phyloP scores from a whole-genome alignment of 2,329 filamentous ascomycete genomes.

The Sclerotinia nivalis region DNA sequence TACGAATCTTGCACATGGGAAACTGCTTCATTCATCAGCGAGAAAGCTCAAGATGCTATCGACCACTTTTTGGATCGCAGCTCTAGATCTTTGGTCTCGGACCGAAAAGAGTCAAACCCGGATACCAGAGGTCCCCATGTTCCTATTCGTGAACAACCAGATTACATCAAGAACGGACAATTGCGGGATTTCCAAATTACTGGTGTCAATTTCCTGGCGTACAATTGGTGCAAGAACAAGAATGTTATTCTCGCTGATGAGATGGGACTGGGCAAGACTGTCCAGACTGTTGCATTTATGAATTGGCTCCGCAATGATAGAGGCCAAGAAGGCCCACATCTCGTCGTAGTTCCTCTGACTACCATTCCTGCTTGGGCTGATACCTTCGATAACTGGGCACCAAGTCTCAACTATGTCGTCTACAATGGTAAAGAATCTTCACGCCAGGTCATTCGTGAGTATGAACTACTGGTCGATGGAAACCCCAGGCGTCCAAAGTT shows the following conservation, averaged over 20 bases:
- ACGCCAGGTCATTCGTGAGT: constrained; percentile 82
- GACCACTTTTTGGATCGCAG: constrained; percentile 87
- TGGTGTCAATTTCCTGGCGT: constrained; percentile 90
- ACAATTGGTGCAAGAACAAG: constrained; percentile 91
- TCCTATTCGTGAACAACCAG: constrained; percentile 75
- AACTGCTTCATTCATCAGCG: constrained; percentile 68
- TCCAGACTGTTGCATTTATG: constrained; percentile 95
- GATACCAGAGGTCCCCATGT: constrained; percentile 72
- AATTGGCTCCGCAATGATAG: constrained; percentile 94
- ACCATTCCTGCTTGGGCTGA: constrained; percentile 98
- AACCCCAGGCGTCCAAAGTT: constrained; percentile 91
- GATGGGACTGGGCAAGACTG: constrained; percentile 98
- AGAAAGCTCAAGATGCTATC: constrained; percentile 83
- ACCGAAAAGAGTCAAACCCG: constrained; percentile 73
- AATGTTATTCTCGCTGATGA: constrained; percentile 98
- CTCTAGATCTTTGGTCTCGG: constrained; percentile 76
- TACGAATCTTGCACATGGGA: constrained; percentile 98
- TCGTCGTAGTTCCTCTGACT: constrained; percentile 95
- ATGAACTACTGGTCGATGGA: constrained; percentile 83
- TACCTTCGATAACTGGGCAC: constrained; percentile 95
- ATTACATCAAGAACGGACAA: constrained; percentile 80
- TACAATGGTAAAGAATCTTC: constrained; percentile 90
- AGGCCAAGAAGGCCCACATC: constrained; percentile 87
- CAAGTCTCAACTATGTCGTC: constrained; percentile 94
- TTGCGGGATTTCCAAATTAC: constrained; percentile 91